Percentiles rank a stretch among this genome's conserved stretches.
phyloP scores from a whole-genome alignment of 2,329 filamentous ascomycete species.

The Talaromyces sp. region DNA sequence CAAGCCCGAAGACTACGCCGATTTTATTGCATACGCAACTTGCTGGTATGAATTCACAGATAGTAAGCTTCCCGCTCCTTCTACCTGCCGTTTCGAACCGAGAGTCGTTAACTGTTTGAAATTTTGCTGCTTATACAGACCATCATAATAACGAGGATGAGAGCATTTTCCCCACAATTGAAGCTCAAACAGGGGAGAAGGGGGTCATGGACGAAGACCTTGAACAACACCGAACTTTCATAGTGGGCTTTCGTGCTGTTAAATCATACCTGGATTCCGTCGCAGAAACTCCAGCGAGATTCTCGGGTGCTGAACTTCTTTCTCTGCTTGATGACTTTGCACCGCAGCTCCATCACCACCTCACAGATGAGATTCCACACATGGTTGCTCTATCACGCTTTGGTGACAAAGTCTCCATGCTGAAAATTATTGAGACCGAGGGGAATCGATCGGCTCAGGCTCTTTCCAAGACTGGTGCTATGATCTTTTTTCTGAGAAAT shows the following conservation, averaged over 20 bases:
- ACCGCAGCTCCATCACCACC: not conserved
- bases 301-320: not conserved
- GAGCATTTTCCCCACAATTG: not conserved
- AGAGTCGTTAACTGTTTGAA: not conserved
- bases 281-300: not conserved
- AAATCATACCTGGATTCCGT: slow-evolving; percentile 3
- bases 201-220: slow-evolving; percentile 1
- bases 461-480: slow-evolving; percentile 5
- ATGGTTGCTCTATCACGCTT: slow-evolving; percentile 2
- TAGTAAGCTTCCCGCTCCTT: not conserved
- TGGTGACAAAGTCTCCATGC: not conserved
- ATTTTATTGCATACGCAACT: not conserved
- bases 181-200: slow-evolving; percentile 1
- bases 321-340: slow-evolving; percentile 1
- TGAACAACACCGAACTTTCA: not conserved
- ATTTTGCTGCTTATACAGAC: not conserved
- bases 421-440: slow-evolving; percentile 1
- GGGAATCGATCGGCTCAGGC: slow-evolving; percentile 1
- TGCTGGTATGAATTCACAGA: not conserved
- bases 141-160: slow-evolving; percentile 4
- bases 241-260: not conserved
- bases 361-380: slow-evolving; percentile 1
- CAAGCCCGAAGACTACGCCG: not conserved
- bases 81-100: not conserved
- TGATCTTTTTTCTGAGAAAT: slow-evolving; percentile 1